phyloP scores from a whole-genome alignment of 345 rosid species.

The Mercurialis annua region DNA sequence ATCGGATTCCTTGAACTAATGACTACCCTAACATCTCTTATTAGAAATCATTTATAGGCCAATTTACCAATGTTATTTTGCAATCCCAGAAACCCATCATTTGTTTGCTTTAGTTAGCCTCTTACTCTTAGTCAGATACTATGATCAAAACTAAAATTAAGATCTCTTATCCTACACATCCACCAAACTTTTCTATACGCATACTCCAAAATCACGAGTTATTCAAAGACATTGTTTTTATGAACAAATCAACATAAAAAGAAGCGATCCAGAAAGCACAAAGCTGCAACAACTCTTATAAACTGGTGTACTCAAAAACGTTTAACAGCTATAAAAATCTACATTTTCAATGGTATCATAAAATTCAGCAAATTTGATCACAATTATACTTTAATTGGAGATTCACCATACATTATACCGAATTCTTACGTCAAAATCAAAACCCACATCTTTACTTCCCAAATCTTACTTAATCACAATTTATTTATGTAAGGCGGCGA shows the following conservation, averaged over 20 bases:
- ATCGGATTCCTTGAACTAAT: neutral
- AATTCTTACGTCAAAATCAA: conserved; percentile 3
- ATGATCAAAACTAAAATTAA: neutral
- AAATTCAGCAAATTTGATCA: neutral
- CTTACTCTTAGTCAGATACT: neutral
- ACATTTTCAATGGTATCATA: conserved; percentile 7
- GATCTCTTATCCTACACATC: neutral
- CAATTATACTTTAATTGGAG: conserved; percentile 16
- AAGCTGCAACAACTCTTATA: neutral
- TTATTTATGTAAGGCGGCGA: neutral
- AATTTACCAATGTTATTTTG: neutral
- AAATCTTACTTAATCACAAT: conserved; percentile 6
- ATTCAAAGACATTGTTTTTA: neutral
- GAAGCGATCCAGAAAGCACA: conserved; percentile 4
- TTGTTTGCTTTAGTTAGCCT: neutral
- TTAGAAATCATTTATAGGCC: neutral
- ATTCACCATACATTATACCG: conserved; percentile 8
- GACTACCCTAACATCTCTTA: neutral
- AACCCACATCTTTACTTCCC: conserved; percentile 5
- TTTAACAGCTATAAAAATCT: neutral
- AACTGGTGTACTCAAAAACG: neutral
- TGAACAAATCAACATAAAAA: conserved; percentile 7
- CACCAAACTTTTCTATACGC: neutral
- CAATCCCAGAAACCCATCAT: neutral
- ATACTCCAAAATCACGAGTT: neutral